Evolutionary conservation across 495 filamentous ascomycete genomes (phyloP).

Genomic region (Penicillium egyptiacum): DNA sequence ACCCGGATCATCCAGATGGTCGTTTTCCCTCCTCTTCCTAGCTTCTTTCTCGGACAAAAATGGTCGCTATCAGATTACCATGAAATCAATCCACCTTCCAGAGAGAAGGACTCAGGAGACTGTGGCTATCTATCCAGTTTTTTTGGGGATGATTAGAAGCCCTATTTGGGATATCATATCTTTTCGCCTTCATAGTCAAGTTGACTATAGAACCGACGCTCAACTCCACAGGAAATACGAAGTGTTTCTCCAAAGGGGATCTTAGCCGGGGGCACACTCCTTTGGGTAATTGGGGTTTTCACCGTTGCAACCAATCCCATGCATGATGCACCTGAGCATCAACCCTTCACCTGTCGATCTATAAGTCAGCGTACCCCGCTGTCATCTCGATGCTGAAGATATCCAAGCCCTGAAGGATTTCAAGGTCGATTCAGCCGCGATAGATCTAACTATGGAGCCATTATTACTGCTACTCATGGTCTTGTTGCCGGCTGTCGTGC

Average conservation of each 20-base stretch:
- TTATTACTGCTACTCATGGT: neutral
- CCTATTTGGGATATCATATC: neutral
- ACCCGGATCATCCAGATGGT: neutral
- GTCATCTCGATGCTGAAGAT: neutral
- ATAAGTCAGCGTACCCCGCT: neutral
- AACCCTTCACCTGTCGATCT: neutral
- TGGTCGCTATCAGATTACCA: neutral
- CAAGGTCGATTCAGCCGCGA: neutral
- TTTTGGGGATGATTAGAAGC: too few relatives aligned
- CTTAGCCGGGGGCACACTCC: neutral
- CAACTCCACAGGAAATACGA: neutral
- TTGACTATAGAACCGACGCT: neutral
- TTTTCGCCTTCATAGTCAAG: neutral
- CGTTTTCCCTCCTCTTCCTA: neutral
- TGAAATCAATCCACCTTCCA: too few relatives aligned
- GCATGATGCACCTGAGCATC: neutral
- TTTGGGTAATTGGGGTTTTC: neutral
- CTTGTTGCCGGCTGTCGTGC: neutral
- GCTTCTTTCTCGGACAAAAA: neutral
- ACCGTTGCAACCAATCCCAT: too few relatives aligned
- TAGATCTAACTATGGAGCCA: neutral
- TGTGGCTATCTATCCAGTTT: too few relatives aligned
- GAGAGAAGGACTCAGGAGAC: too few relatives aligned
- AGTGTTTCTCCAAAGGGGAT: neutral
- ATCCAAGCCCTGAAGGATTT: neutral